Evolutionary conservation across 169 alveolate genomes (phyloP).

Genomic region (Eimeria brunetti): DNA sequence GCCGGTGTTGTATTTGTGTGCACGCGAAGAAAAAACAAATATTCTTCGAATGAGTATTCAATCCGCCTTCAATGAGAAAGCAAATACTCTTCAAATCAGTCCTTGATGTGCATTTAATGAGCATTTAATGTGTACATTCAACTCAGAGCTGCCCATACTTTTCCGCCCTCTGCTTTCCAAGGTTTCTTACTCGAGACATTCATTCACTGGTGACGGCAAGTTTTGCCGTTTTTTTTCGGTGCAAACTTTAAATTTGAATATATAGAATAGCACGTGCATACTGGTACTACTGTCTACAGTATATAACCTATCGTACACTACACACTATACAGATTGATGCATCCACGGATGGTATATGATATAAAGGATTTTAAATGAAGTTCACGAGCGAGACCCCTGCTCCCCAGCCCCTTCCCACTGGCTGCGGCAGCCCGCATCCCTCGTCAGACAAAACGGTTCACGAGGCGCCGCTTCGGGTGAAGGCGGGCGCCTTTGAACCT

Average conservation of each 20-base stretch:
- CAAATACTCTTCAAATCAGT: no score
- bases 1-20: conserved; percentile 27
- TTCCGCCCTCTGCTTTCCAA: no score
- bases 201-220: conserved; percentile 1
- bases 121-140: not conserved
- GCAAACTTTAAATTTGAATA: conserved; percentile 12
- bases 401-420: conserved; percentile 3
- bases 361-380: not conserved
- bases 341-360: no score
- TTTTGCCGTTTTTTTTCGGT: conserved; percentile 4
- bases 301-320: no score
- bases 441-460: conserved; percentile 45
- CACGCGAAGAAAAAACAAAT: not conserved
- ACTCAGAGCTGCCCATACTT: no score
- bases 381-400: conserved; percentile 5
- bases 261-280: no score
- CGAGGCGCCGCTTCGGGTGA: conserved; percentile 3
- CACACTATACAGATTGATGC: no score
- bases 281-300: no score
- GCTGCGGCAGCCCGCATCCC: conserved; percentile 36
- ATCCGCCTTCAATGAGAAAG: no score
- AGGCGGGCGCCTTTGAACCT: conserved; percentile 30
- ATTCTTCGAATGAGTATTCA: no score
- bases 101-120: not conserved
- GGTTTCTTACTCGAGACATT: no score